These are phyloP conservation scores for Pseudogymnoascus sp. DNA, from an alignment of 2,329 filamentous ascomycete species.

Conservation along the genomic window DNA sequence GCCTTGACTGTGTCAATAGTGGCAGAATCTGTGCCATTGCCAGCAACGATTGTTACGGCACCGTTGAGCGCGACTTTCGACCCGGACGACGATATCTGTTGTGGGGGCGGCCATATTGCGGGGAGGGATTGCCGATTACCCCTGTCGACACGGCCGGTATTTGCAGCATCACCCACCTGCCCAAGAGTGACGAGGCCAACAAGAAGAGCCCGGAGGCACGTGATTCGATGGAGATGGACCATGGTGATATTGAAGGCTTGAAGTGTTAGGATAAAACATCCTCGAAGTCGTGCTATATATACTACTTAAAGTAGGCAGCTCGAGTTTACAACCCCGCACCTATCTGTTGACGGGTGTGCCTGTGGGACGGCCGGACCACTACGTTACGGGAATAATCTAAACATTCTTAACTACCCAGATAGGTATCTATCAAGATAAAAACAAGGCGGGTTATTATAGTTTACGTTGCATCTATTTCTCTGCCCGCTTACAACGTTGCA, in stretches of 20 bases:
- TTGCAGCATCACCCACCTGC: neutral
- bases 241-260: neutral
- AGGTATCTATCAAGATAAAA: neutral
- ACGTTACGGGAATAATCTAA: neutral
- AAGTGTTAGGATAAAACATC: neutral
- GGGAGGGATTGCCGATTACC: constrained; percentile 1
- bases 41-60: constrained; percentile 19
- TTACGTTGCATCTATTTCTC: neutral
- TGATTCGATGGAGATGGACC: neutral
- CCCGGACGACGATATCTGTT: constrained; percentile 16
- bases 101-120: constrained; percentile 15
- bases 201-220: neutral
- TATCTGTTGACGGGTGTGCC: neutral
- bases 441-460: neutral
- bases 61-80: constrained; percentile 15
- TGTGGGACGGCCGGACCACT: neutral
- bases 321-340: neutral
- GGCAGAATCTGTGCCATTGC: constrained; percentile 16
- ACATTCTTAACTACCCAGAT: neutral
- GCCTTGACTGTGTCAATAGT: neutral
- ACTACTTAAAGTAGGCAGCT: neutral
- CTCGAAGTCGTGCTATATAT: neutral
- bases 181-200: neutral
- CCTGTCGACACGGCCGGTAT: neutral
- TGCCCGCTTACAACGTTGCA: neutral